Base-by-base conservation (phyloP, 2,329 filamentous ascomycete species). In the Gnomoniopsis smithogilvyi region DNA sequence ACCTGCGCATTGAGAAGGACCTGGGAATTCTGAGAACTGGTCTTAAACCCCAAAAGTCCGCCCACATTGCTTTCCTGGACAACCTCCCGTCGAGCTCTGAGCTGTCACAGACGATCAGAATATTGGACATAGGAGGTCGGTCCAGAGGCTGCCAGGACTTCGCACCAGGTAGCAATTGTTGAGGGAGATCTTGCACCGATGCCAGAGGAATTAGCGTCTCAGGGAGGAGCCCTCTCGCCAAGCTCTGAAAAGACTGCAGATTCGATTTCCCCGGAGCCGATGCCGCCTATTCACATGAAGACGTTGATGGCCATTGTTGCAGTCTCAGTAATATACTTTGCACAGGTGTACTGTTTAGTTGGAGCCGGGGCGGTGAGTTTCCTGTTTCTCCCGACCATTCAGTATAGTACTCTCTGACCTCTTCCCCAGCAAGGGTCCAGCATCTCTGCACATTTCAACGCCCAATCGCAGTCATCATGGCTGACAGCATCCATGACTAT, bases 271-370 rank as follows among this genome's bases (percentile, higher is more conserved):
- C 38, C 38, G 38, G 63, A 66, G 49, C 65, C 62, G 14, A 58
- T 36, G 34, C 66, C 70, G 7, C 69, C 66, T n/a, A 64, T 73
- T 6, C 68, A 71, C 56, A 59, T 64, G 43, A 71, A 70, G 65
- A 75, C 72, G 0, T 71, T 68, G 51, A 59, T 74, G 1, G 69
- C 70, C n/a, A 68, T 74, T 19, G 62, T 69, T 19, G 67, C 72
- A 3, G 70, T 74, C 0, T 69, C 69, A 51, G 41, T 73, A 17
- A 73, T 74, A 50, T 75, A 74, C 64, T 69, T 72, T 57, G 69
- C 70, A 8, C 73, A 75, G 56, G 55, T 73, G 0, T 54, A 72
- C 22, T 69, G 64, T 55, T 56, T 74, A 3, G 72, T 75, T 11
- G 73, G 73, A 1, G 72, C 66, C 17, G 71, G 70, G 30, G 68